These are phyloP conservation scores for Suhomyces anneliseae DNA, from an alignment of 1,139 yeast species.

Conservation along the genomic window DNA sequence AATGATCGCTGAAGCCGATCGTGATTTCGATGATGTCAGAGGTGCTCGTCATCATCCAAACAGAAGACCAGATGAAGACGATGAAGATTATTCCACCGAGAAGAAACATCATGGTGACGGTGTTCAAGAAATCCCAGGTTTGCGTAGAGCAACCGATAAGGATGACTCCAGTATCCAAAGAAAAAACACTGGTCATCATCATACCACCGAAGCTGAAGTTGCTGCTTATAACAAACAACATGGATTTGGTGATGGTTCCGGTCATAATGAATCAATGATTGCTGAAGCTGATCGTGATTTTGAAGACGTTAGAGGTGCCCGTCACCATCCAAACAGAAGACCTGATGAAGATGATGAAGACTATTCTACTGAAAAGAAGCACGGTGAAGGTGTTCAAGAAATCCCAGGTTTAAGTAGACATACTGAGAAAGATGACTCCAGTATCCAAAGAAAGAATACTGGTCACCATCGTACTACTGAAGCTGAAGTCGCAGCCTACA, in stretches of 20 bases:
- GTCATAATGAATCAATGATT: slow-evolving; percentile 20
- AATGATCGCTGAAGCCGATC: slow-evolving; percentile 25
- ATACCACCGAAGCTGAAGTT: slow-evolving; percentile 23
- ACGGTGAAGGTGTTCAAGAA: slow-evolving; percentile 13
- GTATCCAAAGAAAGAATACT: slow-evolving; percentile 7
- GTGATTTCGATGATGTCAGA: slow-evolving; percentile 22
- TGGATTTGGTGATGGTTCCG: slow-evolving; percentile 16
- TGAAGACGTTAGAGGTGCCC: slow-evolving; percentile 23
- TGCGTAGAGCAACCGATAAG: slow-evolving; percentile 1
- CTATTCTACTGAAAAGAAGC: neutral
- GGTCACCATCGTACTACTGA: slow-evolving; percentile 14
- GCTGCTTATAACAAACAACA: slow-evolving; percentile 30
- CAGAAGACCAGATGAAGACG: slow-evolving; percentile 3
- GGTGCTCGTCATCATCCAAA: slow-evolving; percentile 21
- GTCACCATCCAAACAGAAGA: slow-evolving; percentile 17
- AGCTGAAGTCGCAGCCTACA: slow-evolving; percentile 26
- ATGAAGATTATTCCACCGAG: neutral
- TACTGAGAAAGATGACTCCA: slow-evolving; percentile 5
- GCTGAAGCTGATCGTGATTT: slow-evolving; percentile 22
- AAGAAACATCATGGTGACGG: slow-evolving; percentile 10
- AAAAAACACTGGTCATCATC: slow-evolving; percentile 6
- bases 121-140: slow-evolving; percentile 14
- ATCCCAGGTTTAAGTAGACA: slow-evolving; percentile 11
- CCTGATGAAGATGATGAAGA: slow-evolving; percentile 2
- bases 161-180: slow-evolving; percentile 8